Evolutionary conservation across 2,329 filamentous ascomycete genomes (phyloP), one percentile per base, ranked within the genome.

Genomic region (Neonectria sp.): DNA sequence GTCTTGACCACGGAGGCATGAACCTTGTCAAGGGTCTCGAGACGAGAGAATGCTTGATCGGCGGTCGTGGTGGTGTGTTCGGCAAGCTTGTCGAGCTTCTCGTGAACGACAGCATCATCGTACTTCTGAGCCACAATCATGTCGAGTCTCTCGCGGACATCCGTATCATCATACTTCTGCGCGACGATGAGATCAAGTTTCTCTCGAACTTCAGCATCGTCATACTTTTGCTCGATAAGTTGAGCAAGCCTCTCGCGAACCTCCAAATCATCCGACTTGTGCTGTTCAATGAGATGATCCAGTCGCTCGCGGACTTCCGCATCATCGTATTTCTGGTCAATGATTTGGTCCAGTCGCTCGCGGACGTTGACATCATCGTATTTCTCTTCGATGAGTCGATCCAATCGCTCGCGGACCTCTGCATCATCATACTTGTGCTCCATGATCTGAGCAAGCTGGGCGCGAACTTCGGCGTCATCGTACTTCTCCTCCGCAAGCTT

Each of bases 1-100:
- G 94, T 97, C 66, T 91, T 88, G 78, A 94, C 90, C 63, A 99
- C 94, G 73, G 97, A 93, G 71, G 93, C 88, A 76, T 98, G 94
- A 57, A 98, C 96, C 79, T 95, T 89, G 72, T 98, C 94, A 6
- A 99, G 88, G 27, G 93, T 93, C 69, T 93, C 92, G 52, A 98
- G 88, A 73, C 95, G 93, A 6, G 88, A 86, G 40, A 94, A 89
- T 1, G 93, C 90, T 76, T 94, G 91, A 58, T 88, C 88, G 0
- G 93, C 88, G 3, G 15, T 40, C 24, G 89, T 86, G 29, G 90
- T 86, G 35, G 88, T 90, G 76, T 93, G 90, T 57, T 88, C 88
- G 46, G 94, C 84, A 4, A 92, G 74, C 66, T 76, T 79, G 60
- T 83, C 80, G 9, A 83, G 80, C 69, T 83, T 83, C 64, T 81